Base-by-base conservation (phyloP, 768 basidiomycete genomes). In the Stropharia rugosoannulata region DNA sequence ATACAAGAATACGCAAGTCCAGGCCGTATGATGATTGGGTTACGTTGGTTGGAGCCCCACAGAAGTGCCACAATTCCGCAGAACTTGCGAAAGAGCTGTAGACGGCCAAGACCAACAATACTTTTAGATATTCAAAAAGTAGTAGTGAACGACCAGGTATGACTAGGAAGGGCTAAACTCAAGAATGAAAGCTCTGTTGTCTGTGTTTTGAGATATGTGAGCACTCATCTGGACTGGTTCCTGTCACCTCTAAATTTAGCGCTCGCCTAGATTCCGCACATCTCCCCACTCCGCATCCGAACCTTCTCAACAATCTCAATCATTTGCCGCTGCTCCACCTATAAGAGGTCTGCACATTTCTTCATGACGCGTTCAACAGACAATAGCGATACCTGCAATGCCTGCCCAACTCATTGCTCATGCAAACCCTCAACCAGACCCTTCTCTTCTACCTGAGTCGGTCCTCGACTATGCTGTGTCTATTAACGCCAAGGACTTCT, bases 371-470 rank as follows among this genome's bases (percentile, higher is more conserved):
- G 44, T 22, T 47, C 57, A 59, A 49, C 40, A 57, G 50, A 16
- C 15, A 36, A 27, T 38, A 27, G 38, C 19, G 36, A 47, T 48
- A 55, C 48, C 22, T 40, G 64, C 50, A 50, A 87, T 88, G 87
- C 84, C 86, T 66, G 84, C 67, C 27, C 84, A 87, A 62, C 66
- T 70, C 39, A 72, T 87, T 42, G 70, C 71, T n/a, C 73, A 80
- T 62, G 76, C 86, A 40, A 88, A 89, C 59, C 87, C 90, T 3
- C 82, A 86, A 49, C 75, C 90, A 4, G 89, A 89, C 54, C 73
- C 83, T 1, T 91, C 90, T 35, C 78, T 74, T 27, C 79, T 93
- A 40, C 81, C 88, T 0, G 82, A 86, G 37, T 69, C 78, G 11
- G 63, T 88, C 47, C 73, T 82, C 16, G 68, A 83, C 18, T 75